Percentiles rank a stretch among this genome's conserved stretches.
Evolutionary conservation across 805 yeast genomes (phyloP).

Genomic region (Lipomyces starkeyi): DNA sequence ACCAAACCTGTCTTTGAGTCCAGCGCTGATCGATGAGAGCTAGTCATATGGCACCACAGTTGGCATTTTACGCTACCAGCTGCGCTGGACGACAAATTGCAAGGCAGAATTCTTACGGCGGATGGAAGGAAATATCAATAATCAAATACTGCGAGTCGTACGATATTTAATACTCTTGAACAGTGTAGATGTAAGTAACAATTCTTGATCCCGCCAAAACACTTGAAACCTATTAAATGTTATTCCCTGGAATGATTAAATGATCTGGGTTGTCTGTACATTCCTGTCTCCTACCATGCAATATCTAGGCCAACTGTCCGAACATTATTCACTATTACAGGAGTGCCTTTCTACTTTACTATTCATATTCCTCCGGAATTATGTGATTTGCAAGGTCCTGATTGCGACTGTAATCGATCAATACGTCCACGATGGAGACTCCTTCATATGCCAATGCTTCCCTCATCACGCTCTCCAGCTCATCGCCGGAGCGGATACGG

Average conservation of each 20-base stretch:
- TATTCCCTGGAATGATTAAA: neutral
- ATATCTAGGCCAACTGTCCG: neutral
- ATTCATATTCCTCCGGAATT: neutral
- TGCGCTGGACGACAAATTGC: too few relatives aligned
- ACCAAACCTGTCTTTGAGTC: too few relatives aligned
- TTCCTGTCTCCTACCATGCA: neutral
- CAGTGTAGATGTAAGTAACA: neutral
- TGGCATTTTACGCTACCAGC: too few relatives aligned
- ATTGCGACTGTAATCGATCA: neutral
- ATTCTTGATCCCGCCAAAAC: neutral
- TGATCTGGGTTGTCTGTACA: neutral
- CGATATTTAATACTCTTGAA: neutral
- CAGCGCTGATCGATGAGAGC: too few relatives aligned
- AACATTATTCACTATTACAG: neutral
- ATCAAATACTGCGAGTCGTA: too few relatives aligned
- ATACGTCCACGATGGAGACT: neutral
- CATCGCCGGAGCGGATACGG: neutral
- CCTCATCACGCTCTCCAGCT: constrained; percentile 1
- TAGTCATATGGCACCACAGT: too few relatives aligned
- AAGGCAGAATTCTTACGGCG: too few relatives aligned
- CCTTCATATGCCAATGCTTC: constrained; percentile 1
- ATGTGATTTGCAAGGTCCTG: neutral
- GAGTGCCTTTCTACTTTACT: neutral
- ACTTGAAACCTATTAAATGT: neutral
- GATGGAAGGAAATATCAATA: too few relatives aligned